Evolutionary conservation across 2,329 filamentous ascomycete species (phyloP).

Genomic region (Penicillium sp.): DNA sequence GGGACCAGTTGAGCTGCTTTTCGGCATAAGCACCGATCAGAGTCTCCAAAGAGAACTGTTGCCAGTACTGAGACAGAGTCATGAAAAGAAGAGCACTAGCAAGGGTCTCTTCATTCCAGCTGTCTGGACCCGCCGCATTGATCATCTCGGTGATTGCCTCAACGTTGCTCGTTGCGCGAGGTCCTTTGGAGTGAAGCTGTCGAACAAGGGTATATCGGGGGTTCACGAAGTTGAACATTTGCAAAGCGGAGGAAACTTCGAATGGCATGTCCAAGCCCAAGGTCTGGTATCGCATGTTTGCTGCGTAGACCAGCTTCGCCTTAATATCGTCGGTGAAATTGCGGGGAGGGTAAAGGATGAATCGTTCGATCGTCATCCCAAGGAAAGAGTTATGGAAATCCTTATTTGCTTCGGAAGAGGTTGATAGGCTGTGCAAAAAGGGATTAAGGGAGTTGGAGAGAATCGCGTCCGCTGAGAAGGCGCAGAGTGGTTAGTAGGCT

Average conservation of each 20-base stretch:
- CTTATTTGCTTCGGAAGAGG: conserved; percentile 61
- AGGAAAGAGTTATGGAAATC: conserved; percentile 70
- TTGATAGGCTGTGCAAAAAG: conserved; percentile 74
- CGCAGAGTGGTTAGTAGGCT: background rate
- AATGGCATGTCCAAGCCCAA: conserved; percentile 46
- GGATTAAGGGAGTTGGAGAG: conserved; percentile 74
- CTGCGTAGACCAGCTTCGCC: conserved; percentile 61
- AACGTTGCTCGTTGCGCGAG: conserved; percentile 71
- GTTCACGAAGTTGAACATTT: conserved; percentile 47
- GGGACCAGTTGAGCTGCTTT: conserved; percentile 62
- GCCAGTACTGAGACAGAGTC: conserved; percentile 63
- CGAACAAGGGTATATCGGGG: conserved; percentile 53
- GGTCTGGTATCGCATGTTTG: conserved; percentile 68
- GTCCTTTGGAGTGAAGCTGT: conserved; percentile 70
- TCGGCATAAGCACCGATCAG: conserved; percentile 60
- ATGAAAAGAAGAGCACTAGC: conserved; percentile 74
- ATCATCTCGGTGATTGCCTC: conserved; percentile 66
- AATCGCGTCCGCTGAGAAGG: conserved; percentile 75
- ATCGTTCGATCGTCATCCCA: conserved; percentile 77
- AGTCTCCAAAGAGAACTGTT: conserved; percentile 65
- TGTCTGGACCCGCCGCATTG: conserved; percentile 56
- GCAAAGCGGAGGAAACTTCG: conserved; percentile 44
- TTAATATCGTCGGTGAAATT: conserved; percentile 79
- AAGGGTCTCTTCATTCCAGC: conserved; percentile 78
- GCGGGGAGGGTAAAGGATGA: conserved; percentile 81